Evolutionary conservation across 176 grass and related monocot genomes (phyloP), one percentile per base, ranked within the genome.

Genomic region (Oryza officinalis): DNA sequence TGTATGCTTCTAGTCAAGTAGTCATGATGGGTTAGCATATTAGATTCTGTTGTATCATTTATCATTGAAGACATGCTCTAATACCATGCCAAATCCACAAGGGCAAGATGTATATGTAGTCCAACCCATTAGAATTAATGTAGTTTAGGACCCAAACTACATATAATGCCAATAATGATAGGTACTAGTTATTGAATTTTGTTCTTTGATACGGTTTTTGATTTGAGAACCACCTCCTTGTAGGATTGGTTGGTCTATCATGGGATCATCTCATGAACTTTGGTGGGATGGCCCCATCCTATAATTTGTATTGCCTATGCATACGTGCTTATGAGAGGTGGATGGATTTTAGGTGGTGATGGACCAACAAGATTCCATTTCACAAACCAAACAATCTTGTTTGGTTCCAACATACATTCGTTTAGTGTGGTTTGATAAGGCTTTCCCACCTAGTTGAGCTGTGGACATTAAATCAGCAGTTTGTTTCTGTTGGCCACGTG

Each of bases 51-150:
- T 65, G 10, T 31, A 37, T 65, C 4, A 78, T 72, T 82, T 81
- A 14, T 57, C 13, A 38, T 3, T 69, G 9, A 81, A 71, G 25
- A 27, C 17, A 15, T 71, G 63, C 10, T 70, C 25, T 44, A 17
- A 61, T 71, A 69, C 26, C 47, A 63, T 84, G 43, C 27, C 70
- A 82, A 64, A 44, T 23, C 69, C 26, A 22, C 50, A 65, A 77
- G 72, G 63, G 27, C 60, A 80, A 35, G 35, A 69, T 60, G 75
- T 49, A 61, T 84, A 80, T 38, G 52, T 46, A 38, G 40, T 50
- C 27, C 32, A 15, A 23, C 25, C 8, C 20, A 30, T 33, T 33
- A 60, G 18, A 81, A 67, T 4, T 75, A 63, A 18, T 61, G 63
- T 38, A 31, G 47, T 32, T 59, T 32, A 69, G 69, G 69, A 18